Evolutionary conservation across 2,329 filamentous ascomycete genomes (phyloP), one percentile per base, ranked within the genome.

Genomic region (Westerdykella ornata): DNA sequence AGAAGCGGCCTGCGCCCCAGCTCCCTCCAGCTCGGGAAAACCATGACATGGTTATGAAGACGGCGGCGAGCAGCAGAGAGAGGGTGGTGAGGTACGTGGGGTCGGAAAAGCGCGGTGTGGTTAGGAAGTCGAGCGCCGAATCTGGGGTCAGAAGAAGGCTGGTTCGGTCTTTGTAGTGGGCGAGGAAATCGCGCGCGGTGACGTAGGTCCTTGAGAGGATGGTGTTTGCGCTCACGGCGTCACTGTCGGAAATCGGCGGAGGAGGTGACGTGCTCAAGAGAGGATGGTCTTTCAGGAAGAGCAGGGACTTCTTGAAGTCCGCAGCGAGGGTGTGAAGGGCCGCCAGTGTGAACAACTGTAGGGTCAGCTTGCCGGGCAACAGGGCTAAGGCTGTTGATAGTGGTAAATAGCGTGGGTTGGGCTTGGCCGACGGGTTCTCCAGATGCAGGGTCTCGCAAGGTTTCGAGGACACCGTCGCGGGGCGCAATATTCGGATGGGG

Each of bases 11-110:
- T 33, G 67, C 60, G 54, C 68, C 67, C 13, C 45, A 38, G 42
- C 50, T 51, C 51, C 60, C 55, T 44, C 67, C 65, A 39, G 68
- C 55, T 46, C 70, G 69, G 17, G 69, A 71, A 37, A 68, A 67
- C 71, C 71, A 74, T 35, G 68, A 69, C 71, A 68, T 65, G 42
- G 68, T 65, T 45, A 67, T 49, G 45, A 70, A 59, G 46, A 69
- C 49, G 34, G 67, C 51, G 42, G 68, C 67, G 40, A 69, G 60
- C 47, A 61, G 48, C 41, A 63, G 43, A 33, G 50, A 47, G 45
- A 67, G 52, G 28, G 59, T 56, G 17, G 56, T 56, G 37, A 63
- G 54, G 49, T 62, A 57, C 42, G 54, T 35, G 31, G 59, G 56
- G 43, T 62, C 53, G 61, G 60, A 56, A 49, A 63, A 46, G 45